A percentile compares a stretch with the other conserved stretches of the same genome.
Conservation (phyloP, 225 moss, liverwort and hornwort genomes). For the Pseudisothecium myosuroides region DNA sequence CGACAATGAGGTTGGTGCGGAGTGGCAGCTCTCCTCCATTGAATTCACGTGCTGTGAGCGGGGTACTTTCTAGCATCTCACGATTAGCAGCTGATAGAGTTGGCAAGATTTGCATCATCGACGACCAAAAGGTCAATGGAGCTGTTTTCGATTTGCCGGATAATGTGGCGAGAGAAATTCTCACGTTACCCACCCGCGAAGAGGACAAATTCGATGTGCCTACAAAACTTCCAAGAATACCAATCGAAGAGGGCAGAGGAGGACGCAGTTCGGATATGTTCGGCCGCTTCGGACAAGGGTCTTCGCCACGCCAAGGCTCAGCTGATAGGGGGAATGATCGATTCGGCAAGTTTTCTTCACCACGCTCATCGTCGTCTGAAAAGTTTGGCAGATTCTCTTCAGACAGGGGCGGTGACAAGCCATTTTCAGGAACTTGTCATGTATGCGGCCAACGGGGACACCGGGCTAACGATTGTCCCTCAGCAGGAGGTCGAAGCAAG, state of each 20-base stretch:
- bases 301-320: neutral
- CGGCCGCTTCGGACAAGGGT: slow-evolving; percentile 32
- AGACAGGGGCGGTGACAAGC: slow-evolving; percentile 16
- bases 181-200: neutral
- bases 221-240: slow-evolving; percentile 26
- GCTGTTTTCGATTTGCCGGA: slow-evolving; percentile 51
- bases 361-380: slow-evolving; percentile 10
- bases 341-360: slow-evolving; percentile 23
- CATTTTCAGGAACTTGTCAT: slow-evolving; percentile 42
- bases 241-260: slow-evolving; percentile 13
- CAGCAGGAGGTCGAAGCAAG: slow-evolving; percentile 23
- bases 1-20: slow-evolving; percentile 30
- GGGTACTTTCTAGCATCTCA: slow-evolving; percentile 24
- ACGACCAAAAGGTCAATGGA: slow-evolving; percentile 25
- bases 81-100: slow-evolving; percentile 29
- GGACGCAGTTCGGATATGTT: slow-evolving; percentile 33
- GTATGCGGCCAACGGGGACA: slow-evolving; percentile 41
- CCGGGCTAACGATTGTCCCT: slow-evolving; percentile 39
- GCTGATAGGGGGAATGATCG: slow-evolving; percentile 30
- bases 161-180: slow-evolving; percentile 26
- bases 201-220: slow-evolving; percentile 29
- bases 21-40: neutral
- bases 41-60: slow-evolving; percentile 32
- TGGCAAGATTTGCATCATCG: slow-evolving; percentile 45
- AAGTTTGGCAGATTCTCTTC: slow-evolving; percentile 26